Percentiles rank a stretch among this genome's conserved stretches.
These are phyloP conservation scores for Eragrostis tef DNA, from an alignment of 202 grass and related monocot species.

Conservation along the genomic window DNA sequence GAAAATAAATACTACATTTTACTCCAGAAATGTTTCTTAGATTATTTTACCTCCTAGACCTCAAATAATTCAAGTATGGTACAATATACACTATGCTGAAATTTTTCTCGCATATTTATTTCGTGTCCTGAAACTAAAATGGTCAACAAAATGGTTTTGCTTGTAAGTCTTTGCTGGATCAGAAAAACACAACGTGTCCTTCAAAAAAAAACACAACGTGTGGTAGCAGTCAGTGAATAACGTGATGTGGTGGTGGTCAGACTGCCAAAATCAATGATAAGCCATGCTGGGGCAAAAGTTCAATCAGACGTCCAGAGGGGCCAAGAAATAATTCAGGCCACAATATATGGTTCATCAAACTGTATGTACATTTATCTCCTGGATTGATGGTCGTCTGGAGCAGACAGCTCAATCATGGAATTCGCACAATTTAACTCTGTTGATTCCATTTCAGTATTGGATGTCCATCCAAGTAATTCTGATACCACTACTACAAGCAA, in stretches of 20 bases:
- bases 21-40: no score
- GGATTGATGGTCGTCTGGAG: not conserved
- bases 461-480: no score
- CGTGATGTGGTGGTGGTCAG: not conserved
- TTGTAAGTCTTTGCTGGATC: not conserved
- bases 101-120: no score
- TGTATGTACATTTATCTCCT: not conserved
- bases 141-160: not conserved
- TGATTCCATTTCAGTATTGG: not conserved
- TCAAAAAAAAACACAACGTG: not conserved
- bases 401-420: not conserved
- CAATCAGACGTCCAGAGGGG: not conserved
- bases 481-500: no score
- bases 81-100: no score
- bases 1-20: no score
- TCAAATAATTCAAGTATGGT: no score
- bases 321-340: not conserved
- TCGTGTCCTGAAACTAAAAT: not conserved
- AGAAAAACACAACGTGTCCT: not conserved
- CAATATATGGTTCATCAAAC: not conserved
- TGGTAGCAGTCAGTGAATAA: not conserved
- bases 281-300: not conserved
- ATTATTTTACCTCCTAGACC: no score
- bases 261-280: not conserved
- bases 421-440: not conserved